A percentile compares a stretch with the other conserved stretches of the same genome.
These are phyloP conservation scores for Fusarium neocosmosporiellum DNA, from an alignment of 2,329 filamentous ascomycete species.

Conservation along the genomic window DNA sequence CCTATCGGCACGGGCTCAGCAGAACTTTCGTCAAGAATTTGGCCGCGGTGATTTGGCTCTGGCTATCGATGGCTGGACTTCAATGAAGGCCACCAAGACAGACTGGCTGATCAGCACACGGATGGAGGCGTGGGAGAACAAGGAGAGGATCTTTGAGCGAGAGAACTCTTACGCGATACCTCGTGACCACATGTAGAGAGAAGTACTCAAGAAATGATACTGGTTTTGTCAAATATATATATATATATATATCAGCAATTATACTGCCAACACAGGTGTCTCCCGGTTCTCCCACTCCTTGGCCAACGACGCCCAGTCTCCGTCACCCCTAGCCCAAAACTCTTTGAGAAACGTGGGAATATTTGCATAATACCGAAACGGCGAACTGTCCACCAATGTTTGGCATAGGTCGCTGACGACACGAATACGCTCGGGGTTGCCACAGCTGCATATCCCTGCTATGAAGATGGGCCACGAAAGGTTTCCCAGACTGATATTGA, in stretches of 20 bases:
- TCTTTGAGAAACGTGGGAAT: neutral
- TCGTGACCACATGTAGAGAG: constrained; percentile 2
- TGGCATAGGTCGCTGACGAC: neutral
- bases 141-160: neutral
- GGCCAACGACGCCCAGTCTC: neutral
- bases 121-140: constrained; percentile 4
- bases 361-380: neutral
- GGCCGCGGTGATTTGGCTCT: neutral
- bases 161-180: neutral
- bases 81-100: constrained; percentile 2
- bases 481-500: neutral
- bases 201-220: too few relatives aligned
- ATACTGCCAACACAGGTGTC: neutral
- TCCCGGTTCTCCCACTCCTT: neutral
- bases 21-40: constrained; percentile 3
- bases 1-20: neutral
- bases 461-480: neutral
- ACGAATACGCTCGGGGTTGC: neutral
- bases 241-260: too few relatives aligned
- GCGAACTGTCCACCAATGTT: neutral
- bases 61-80: constrained; percentile 4
- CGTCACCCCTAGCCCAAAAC: neutral
- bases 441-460: neutral
- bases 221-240: too few relatives aligned
- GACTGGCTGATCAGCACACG: neutral